These are phyloP conservation scores for Peniophora sp. DNA, from an alignment of 1,284 basidiomycete species.

Conservation along the genomic window DNA sequence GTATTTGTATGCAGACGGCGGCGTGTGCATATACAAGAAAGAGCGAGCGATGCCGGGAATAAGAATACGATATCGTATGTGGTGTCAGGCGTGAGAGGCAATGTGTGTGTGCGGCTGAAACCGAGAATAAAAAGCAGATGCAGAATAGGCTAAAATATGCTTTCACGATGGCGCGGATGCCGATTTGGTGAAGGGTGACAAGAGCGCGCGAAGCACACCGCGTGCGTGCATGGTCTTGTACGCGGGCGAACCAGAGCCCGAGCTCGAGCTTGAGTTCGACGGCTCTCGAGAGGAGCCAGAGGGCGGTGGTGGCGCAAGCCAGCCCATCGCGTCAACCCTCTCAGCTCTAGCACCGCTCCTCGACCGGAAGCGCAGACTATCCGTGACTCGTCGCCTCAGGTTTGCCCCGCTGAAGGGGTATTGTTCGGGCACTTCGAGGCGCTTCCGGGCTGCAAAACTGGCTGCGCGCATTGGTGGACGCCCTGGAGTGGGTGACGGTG, in stretches of 20 bases:
- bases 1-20: too few relatives aligned
- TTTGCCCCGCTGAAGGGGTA: not conserved
- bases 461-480: constrained; percentile 1
- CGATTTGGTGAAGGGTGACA: constrained; percentile 1
- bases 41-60: too few relatives aligned
- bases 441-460: not conserved
- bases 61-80: too few relatives aligned
- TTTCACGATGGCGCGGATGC: not conserved
- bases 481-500: constrained; percentile 16
- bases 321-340: too few relatives aligned
- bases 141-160: not conserved
- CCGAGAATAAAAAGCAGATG: too few relatives aligned
- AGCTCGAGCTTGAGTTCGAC: not conserved
- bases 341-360: not conserved
- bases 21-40: too few relatives aligned
- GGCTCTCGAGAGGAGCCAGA: too few relatives aligned
- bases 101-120: too few relatives aligned
- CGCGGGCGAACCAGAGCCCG: not conserved
- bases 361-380: not conserved
- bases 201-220: constrained; percentile 1
- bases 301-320: too few relatives aligned
- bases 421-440: too few relatives aligned
- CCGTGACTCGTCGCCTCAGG: not conserved
- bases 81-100: too few relatives aligned
- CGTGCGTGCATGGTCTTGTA: not conserved